Evolutionary conservation across 345 rosid genomes (phyloP).

Genomic region (Lepidium aucheri): DNA sequence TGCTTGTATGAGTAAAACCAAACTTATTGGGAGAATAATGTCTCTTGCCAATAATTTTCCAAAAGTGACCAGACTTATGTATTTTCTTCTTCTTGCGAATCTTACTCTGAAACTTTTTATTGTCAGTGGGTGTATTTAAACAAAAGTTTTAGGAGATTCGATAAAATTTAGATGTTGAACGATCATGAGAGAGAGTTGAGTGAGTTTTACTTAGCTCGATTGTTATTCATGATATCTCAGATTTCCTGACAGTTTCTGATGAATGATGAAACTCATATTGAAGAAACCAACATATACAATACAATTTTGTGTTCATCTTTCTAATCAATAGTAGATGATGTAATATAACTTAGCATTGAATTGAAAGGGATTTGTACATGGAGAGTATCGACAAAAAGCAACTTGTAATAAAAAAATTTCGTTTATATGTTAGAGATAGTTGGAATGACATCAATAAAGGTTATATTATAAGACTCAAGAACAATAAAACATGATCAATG

Average conservation of each 20-base stretch:
- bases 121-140: too few species aligned
- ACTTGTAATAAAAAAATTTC: neutral
- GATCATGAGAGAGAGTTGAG: too few species aligned
- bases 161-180: too few species aligned
- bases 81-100: neutral
- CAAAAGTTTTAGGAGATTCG: too few species aligned
- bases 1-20: constrained; percentile 41
- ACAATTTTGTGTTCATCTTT: neutral
- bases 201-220: too few species aligned
- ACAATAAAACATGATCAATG: neutral
- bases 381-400: neutral
- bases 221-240: neutral
- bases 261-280: neutral
- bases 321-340: too few species aligned
- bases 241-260: neutral
- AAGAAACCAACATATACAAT: neutral
- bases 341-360: neutral
- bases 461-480: neutral
- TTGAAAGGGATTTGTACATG: too few species aligned
- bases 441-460: neutral
- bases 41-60: neutral
- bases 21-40: neutral
- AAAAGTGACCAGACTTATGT: neutral
- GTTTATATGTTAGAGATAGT: neutral
- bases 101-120: neutral